Evolutionary conservation across 2,329 filamentous ascomycete species (phyloP).

Genomic region (Verticillium albo-atrum): DNA sequence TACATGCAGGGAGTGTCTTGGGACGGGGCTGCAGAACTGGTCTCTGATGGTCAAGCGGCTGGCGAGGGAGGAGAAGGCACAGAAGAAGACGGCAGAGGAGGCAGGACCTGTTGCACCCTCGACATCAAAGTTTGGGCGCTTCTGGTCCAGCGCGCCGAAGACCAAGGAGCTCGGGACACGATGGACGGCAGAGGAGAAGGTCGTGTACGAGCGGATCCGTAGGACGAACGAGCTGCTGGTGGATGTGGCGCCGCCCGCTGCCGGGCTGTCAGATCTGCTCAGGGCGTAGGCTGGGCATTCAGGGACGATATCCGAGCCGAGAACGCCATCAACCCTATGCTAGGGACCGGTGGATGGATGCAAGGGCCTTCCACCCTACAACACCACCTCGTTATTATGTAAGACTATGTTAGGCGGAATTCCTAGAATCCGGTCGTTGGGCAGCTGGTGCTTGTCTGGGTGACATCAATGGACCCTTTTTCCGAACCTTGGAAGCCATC

Average conservation of each 20-base stretch:
- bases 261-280: constrained; percentile 31
- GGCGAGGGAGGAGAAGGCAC: constrained; percentile 42
- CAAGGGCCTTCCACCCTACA: neutral
- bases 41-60: constrained; percentile 70
- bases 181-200: constrained; percentile 51
- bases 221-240: constrained; percentile 50
- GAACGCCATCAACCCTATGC: neutral
- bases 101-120: constrained; percentile 6
- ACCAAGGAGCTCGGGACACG: constrained; percentile 33
- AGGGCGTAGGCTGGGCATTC: constrained; percentile 27
- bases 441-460: neutral
- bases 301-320: neutral
- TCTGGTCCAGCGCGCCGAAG: constrained; percentile 32
- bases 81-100: constrained; percentile 22
- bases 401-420: neutral
- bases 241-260: constrained; percentile 33
- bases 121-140: constrained; percentile 26
- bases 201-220: constrained; percentile 46
- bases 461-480: neutral
- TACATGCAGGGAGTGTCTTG: constrained; percentile 73
- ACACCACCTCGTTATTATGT: neutral
- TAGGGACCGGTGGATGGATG: neutral
- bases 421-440: neutral
- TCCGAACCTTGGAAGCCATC: neutral
- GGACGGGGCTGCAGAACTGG: constrained; percentile 78